phyloP scores from a whole-genome alignment of 208 protist genomes.

The Trypanosoma mega region DNA sequence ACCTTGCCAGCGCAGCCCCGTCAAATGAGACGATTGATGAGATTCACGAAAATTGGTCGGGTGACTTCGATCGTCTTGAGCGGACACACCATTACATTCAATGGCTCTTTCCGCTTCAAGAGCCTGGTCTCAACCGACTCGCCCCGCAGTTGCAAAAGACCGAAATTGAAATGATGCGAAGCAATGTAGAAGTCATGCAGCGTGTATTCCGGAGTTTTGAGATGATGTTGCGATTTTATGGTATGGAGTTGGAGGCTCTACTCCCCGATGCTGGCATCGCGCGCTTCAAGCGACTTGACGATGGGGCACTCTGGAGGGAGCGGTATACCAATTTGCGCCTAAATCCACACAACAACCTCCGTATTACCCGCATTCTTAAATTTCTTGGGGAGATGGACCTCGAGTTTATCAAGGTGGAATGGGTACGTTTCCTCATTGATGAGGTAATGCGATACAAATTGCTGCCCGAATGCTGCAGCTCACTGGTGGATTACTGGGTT shows the following conservation, averaged over 20 bases:
- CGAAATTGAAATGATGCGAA: slow-evolving; percentile 41
- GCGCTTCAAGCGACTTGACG: not conserved
- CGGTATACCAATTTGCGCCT: slow-evolving; percentile 47
- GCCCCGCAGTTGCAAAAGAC: slow-evolving; percentile 55
- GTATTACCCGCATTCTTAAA: slow-evolving; percentile 74
- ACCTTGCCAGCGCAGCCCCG: slow-evolving; percentile 11
- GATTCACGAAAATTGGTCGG: slow-evolving; percentile 37
- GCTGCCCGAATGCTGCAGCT: slow-evolving; percentile 15
- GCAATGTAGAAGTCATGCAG: slow-evolving; percentile 38
- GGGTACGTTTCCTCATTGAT: slow-evolving; percentile 44
- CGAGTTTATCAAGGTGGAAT: slow-evolving; percentile 60
- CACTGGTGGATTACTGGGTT: slow-evolving; percentile 30
- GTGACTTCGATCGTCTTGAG: slow-evolving; percentile 44
- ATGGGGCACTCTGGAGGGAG: not conserved
- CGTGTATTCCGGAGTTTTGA: slow-evolving; percentile 42
- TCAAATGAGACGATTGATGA: slow-evolving; percentile 43
- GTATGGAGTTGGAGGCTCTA: slow-evolving; percentile 38
- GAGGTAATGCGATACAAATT: slow-evolving; percentile 37
- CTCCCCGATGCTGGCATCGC: not conserved
- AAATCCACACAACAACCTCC: slow-evolving; percentile 60
- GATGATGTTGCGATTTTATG: slow-evolving; percentile 84
- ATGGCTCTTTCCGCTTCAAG: slow-evolving; percentile 78
- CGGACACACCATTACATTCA: slow-evolving; percentile 71
- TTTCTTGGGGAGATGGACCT: slow-evolving; percentile 62
- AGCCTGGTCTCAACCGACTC: slow-evolving; percentile 57